Conservation (phyloP, 768 basidiomycete genomes). For the Grammothele lineata region DNA sequence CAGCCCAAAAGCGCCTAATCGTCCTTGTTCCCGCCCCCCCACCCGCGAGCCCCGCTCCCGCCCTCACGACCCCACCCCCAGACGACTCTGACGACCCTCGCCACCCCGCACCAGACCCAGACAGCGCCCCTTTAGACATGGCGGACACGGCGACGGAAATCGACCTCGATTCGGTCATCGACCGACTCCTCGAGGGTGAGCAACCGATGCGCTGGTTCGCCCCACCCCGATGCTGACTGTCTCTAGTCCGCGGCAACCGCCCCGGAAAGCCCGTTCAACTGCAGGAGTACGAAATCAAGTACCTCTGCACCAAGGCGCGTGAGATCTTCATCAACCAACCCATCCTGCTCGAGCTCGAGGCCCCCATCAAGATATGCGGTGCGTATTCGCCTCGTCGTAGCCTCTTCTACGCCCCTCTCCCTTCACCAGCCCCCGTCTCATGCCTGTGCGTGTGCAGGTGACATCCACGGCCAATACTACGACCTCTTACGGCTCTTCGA, state of each 20-base stretch:
- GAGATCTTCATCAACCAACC: constrained; percentile 99
- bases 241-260: constrained; percentile 91
- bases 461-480: constrained; percentile 99
- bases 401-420: constrained; percentile 1
- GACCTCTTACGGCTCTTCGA: constrained; percentile 97
- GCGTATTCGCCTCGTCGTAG: constrained; percentile 27
- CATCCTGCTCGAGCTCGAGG: constrained; percentile 95
- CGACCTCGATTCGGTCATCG: constrained; percentile 99
- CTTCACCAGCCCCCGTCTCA: not conserved
- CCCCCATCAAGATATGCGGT: constrained; percentile 99
- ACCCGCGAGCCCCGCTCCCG: constrained; percentile 11
- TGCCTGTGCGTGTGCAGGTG: constrained; percentile 53
- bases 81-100: constrained; percentile 18
- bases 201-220: constrained; percentile 19
- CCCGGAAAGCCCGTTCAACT: constrained; percentile 98
- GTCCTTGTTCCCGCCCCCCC: constrained; percentile 13
- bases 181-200: constrained; percentile 96
- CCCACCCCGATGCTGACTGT: constrained; percentile 17
- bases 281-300: constrained; percentile 99
- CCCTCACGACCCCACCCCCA: constrained; percentile 17
- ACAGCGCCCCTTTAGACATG: constrained; percentile 40
- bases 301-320: constrained; percentile 95
- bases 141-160: constrained; percentile 86
- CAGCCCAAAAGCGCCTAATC: constrained; percentile 14
- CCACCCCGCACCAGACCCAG: constrained; percentile 7